Conservation (phyloP, 768 basidiomycete species). For the Lepiota brunneoincarnata region DNA sequence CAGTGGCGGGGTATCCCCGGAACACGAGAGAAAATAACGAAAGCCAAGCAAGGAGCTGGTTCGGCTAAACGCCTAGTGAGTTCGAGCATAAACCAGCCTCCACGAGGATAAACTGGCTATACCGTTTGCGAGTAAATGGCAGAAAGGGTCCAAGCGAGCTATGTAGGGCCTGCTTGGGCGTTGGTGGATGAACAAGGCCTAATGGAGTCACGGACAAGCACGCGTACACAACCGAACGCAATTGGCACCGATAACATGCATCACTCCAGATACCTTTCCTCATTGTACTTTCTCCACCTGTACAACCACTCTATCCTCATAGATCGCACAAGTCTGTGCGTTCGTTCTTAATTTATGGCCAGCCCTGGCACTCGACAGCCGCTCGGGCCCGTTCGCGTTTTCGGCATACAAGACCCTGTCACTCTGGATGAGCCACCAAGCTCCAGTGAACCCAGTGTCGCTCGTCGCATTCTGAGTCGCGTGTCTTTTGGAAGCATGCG, state of each 20-base stretch:
- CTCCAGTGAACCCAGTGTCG: conserved; percentile 9
- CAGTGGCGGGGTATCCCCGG: not conserved
- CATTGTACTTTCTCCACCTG: not conserved
- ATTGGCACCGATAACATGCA: conserved; percentile 6
- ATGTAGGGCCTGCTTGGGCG: not conserved
- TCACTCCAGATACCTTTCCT: conserved; percentile 4
- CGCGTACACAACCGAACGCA: conserved; percentile 2
- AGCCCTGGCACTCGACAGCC: conserved; percentile 7
- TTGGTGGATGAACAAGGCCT: not conserved
- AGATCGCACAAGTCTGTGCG: not conserved
- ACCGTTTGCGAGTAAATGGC: too few relatives aligned
- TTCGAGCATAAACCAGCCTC: not conserved
- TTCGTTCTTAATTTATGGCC: conserved; percentile 10
- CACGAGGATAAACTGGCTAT: not conserved
- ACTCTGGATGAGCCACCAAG: conserved; percentile 1
- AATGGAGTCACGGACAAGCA: not conserved
- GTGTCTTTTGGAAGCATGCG: conserved; percentile 15
- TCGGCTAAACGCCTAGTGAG: not conserved
- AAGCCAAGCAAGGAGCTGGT: not conserved
- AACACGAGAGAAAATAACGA: not conserved
- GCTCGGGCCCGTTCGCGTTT: conserved; percentile 13
- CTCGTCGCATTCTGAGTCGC: conserved; percentile 11
- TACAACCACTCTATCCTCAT: not conserved
- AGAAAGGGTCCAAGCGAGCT: not conserved
- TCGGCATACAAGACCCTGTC: conserved; percentile 15